phyloP scores from a whole-genome alignment of 768 basidiomycete species.

The Hygrocybe coccinea region DNA sequence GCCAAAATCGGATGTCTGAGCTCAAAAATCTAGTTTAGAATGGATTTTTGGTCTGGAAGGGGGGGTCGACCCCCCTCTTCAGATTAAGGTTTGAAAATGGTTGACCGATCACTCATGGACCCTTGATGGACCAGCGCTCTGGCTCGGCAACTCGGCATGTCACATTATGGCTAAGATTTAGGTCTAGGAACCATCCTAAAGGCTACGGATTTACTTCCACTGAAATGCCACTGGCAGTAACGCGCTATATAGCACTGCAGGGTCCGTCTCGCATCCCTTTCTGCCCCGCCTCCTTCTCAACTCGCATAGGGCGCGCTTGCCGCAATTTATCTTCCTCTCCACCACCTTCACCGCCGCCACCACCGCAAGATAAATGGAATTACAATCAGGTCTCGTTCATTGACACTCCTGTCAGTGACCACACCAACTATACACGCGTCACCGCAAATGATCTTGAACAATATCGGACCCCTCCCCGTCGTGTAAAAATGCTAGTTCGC shows the following conservation, averaged over 20 bases:
- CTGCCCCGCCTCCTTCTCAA: slow-evolving; percentile 20
- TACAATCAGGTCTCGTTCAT: slow-evolving; percentile 66
- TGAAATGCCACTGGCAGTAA: no score
- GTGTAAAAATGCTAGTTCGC: slow-evolving; percentile 89
- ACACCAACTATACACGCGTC: slow-evolving; percentile 47
- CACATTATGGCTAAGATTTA: no score
- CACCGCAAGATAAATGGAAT: slow-evolving; percentile 62
- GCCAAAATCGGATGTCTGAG: no score
- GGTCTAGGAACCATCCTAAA: no score
- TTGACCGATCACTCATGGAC: no score
- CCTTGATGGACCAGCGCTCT: no score
- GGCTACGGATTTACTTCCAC: no score
- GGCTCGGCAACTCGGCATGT: no score
- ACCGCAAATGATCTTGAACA: slow-evolving; percentile 66
- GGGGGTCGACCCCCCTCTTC: no score
- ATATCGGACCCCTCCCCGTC: slow-evolving; percentile 56
- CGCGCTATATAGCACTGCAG: not conserved
- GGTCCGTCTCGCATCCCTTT: slow-evolving; percentile 4
- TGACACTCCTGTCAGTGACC: slow-evolving; percentile 41
- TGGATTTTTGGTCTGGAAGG: no score
- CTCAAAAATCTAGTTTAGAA: no score
- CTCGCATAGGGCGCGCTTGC: slow-evolving; percentile 1
- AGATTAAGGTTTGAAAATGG: no score
- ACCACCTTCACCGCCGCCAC: slow-evolving; percentile 24
- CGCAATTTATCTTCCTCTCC: slow-evolving; percentile 11